These are phyloP conservation scores for Jatropha multifida DNA, from an alignment of 441 rosid genomes.

Conservation along the genomic window DNA sequence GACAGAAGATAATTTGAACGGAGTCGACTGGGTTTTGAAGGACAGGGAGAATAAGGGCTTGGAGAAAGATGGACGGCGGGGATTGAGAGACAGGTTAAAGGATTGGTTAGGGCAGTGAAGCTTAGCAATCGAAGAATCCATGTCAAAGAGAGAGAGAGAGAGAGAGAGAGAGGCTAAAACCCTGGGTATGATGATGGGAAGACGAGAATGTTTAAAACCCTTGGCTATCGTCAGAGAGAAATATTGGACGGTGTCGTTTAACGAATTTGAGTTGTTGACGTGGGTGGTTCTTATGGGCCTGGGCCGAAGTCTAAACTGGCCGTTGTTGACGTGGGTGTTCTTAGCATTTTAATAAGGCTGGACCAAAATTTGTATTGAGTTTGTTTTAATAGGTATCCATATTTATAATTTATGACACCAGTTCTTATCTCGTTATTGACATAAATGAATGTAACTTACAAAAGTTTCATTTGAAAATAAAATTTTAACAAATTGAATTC, in stretches of 20 bases:
- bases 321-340: too few species aligned
- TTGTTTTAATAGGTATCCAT: too few species aligned
- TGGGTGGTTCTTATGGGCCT: not conserved
- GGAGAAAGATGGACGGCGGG: conserved; percentile 30
- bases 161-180: conserved; percentile 24
- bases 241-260: not conserved
- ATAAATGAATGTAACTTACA: too few species aligned
- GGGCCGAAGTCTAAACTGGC: not conserved
- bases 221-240: not conserved
- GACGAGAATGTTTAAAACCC: conserved; percentile 24
- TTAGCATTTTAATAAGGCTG: too few species aligned
- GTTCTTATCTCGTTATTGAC: too few species aligned
- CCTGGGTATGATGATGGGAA: conserved; percentile 15
- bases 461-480: too few species aligned
- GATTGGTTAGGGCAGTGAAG: conserved; percentile 38
- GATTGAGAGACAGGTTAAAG: conserved; percentile 35
- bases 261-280: not conserved
- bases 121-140: conserved; percentile 55
- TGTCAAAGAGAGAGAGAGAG: conserved; percentile 6
- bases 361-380: too few species aligned
- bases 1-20: conserved; percentile 32
- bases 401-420: too few species aligned
- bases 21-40: conserved; percentile 17
- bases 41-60: conserved; percentile 34
- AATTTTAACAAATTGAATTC: too few species aligned